phyloP scores from a whole-genome alignment of 192 early-diverging fungal species.

The Coemansia asiatica region DNA sequence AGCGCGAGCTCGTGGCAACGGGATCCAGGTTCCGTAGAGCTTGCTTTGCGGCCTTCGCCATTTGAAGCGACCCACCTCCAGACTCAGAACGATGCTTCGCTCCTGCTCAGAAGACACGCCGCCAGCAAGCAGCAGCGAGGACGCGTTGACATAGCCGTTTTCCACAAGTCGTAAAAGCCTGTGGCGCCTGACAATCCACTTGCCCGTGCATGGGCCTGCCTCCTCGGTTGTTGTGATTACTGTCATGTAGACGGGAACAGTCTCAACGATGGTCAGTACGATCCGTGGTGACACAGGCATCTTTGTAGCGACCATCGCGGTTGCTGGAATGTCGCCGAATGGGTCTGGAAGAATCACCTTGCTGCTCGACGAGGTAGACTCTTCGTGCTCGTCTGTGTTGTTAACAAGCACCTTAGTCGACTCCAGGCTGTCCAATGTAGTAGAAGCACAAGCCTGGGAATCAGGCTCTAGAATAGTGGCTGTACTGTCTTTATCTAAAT shows the following conservation, averaged over 20 bases:
- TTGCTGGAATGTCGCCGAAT: slow-evolving; percentile 45
- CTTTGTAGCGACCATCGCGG: slow-evolving; percentile 51
- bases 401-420: slow-evolving; percentile 30
- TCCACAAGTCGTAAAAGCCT: slow-evolving; percentile 78
- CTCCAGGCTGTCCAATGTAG: slow-evolving; percentile 42
- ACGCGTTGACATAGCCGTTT: slow-evolving; percentile 84
- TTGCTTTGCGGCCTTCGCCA: slow-evolving; percentile 67
- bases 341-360: slow-evolving; percentile 47
- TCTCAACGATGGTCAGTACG: slow-evolving; percentile 55
- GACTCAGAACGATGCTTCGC: slow-evolving; percentile 77
- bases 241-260: slow-evolving; percentile 56
- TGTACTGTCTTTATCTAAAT: neutral
- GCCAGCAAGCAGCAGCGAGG: slow-evolving; percentile 79
- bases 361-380: slow-evolving; percentile 19
- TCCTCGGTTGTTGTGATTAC: slow-evolving; percentile 50
- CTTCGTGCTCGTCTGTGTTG: slow-evolving; percentile 42
- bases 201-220: slow-evolving; percentile 32
- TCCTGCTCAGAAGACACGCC: slow-evolving; percentile 83
- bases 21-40: slow-evolving; percentile 92
- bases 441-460: neutral
- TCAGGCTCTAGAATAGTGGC: neutral
- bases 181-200: slow-evolving; percentile 59
- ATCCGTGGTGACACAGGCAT: slow-evolving; percentile 46
- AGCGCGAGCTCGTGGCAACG: slow-evolving; percentile 78
- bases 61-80: slow-evolving; percentile 79